Conservation (phyloP, 306 rosid species). For the Pyrus pyrifolia region DNA sequence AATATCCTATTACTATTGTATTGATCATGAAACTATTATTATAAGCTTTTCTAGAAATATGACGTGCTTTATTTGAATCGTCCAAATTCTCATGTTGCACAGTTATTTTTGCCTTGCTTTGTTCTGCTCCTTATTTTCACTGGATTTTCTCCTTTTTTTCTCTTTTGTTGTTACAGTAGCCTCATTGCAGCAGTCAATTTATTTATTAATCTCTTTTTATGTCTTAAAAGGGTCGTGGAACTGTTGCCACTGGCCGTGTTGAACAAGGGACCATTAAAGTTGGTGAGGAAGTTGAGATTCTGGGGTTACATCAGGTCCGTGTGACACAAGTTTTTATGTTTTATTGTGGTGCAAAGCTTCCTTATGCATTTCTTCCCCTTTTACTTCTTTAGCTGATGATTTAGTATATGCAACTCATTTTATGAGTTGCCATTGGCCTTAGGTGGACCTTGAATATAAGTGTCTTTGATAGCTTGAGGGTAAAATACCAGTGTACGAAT, state of each 20-base stretch:
- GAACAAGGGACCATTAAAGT: slow-evolving; percentile 89
- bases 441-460: not conserved
- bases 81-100: not conserved
- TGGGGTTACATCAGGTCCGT: slow-evolving; percentile 82
- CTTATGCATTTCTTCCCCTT: not conserved
- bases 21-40: not conserved
- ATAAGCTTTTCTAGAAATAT: not conserved
- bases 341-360: not conserved
- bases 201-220: slow-evolving; percentile 2
- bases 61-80: not conserved
- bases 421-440: not conserved
- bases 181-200: not conserved
- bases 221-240: slow-evolving; percentile 88
- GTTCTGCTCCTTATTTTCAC: slow-evolving; percentile 6
- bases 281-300: slow-evolving; percentile 93
- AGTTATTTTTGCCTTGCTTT: not conserved
- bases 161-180: not conserved
- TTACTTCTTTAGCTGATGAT: slow-evolving; percentile 8
- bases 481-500: not conserved
- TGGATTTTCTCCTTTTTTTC: not conserved
- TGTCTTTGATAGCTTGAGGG: not conserved
- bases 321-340: not conserved
- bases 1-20: not conserved
- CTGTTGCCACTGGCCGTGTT: slow-evolving; percentile 96
- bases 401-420: not conserved